Percentiles rank a stretch among this genome's conserved stretches.
Evolutionary conservation across 495 filamentous ascomycete species (phyloP).

Genomic region (Lophiotrema nucula): DNA sequence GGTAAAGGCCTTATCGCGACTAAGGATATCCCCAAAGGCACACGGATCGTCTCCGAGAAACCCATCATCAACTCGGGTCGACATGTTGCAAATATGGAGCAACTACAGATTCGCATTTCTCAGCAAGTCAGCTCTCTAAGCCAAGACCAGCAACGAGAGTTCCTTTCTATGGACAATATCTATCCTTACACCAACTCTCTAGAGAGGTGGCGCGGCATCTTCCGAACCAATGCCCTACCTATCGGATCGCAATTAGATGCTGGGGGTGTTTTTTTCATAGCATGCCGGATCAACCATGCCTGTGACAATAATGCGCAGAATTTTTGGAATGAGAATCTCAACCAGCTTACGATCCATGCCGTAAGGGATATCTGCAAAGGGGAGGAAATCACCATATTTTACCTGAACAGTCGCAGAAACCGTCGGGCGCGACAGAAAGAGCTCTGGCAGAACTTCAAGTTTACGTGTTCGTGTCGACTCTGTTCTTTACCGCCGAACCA

Average conservation of each 20-base stretch:
- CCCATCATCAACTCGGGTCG: conserved; percentile 29
- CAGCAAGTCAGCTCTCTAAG: conserved; percentile 32
- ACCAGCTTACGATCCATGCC: conserved; percentile 40
- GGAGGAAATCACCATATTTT: conserved; percentile 45
- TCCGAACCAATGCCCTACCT: conserved; percentile 39
- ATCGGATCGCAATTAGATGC: conserved; percentile 18
- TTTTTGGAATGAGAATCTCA: conserved; percentile 39
- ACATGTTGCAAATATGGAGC: conserved; percentile 6
- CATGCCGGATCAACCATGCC: conserved; percentile 44
- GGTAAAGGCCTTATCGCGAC: conserved; percentile 41
- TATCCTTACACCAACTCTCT: conserved; percentile 19
- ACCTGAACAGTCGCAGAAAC: conserved; percentile 29
- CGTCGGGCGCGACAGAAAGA: conserved; percentile 17
- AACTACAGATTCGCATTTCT: conserved; percentile 4
- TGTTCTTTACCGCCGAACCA: conserved; percentile 19
- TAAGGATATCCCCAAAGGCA: conserved; percentile 38
- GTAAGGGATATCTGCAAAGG: conserved; percentile 30
- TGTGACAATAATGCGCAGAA: conserved; percentile 42
- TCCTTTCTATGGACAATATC: conserved; percentile 39
- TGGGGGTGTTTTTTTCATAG: conserved; percentile 38
- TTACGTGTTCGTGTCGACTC: conserved; percentile 20
- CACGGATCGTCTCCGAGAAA: conserved; percentile 39
- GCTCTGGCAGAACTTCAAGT: conserved; percentile 10
- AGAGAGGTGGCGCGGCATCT: conserved; percentile 35
- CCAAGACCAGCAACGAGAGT: conserved; percentile 21